Evolutionary conservation across 352 stramenopile genomes (phyloP).

Genomic region (Pythium vanterpoolii): DNA sequence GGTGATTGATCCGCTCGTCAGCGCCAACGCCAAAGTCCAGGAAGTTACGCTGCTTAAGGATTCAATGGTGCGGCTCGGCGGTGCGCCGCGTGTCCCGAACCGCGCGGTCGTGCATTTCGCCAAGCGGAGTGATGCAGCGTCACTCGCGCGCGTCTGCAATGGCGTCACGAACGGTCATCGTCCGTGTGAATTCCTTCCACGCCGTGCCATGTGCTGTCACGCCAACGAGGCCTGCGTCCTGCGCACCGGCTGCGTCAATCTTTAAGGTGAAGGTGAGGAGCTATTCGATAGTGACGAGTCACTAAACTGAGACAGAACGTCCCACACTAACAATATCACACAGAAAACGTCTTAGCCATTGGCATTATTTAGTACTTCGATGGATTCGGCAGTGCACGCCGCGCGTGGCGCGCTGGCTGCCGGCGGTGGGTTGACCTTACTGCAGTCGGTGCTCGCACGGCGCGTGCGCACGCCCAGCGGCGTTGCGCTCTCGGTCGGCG

Average conservation of each 20-base stretch:
- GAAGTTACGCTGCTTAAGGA: slow-evolving; percentile 18
- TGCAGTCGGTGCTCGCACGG: slow-evolving; percentile 47
- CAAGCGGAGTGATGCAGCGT: slow-evolving; percentile 26
- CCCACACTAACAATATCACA: not conserved
- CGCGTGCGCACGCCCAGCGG: slow-evolving; percentile 36
- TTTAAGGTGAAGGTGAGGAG: not conserved
- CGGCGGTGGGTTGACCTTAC: slow-evolving; percentile 33
- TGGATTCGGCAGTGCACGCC: slow-evolving; percentile 42
- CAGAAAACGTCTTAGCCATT: slow-evolving; percentile 2
- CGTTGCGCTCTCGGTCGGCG: slow-evolving; percentile 47
- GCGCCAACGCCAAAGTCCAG: slow-evolving; percentile 15
- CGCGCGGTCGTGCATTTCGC: slow-evolving; percentile 56
- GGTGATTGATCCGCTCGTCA: slow-evolving; percentile 33
- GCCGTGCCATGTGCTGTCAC: slow-evolving; percentile 70
- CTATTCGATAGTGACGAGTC: slow-evolving; percentile 3
- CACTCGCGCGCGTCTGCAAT: slow-evolving; percentile 38
- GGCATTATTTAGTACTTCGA: not conserved
- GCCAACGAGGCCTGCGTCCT: slow-evolving; percentile 68
- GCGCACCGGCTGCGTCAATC: slow-evolving; percentile 39
- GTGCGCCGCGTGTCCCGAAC: slow-evolving; percentile 40
- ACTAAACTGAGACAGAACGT: not conserved
- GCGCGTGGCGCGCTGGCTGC: slow-evolving; percentile 34
- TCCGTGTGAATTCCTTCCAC: slow-evolving; percentile 61
- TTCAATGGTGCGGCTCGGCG: slow-evolving; percentile 33
- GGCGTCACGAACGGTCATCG: slow-evolving; percentile 32